phyloP scores from a whole-genome alignment of 768 basidiomycete genomes.

The Pleurotus djamor region DNA sequence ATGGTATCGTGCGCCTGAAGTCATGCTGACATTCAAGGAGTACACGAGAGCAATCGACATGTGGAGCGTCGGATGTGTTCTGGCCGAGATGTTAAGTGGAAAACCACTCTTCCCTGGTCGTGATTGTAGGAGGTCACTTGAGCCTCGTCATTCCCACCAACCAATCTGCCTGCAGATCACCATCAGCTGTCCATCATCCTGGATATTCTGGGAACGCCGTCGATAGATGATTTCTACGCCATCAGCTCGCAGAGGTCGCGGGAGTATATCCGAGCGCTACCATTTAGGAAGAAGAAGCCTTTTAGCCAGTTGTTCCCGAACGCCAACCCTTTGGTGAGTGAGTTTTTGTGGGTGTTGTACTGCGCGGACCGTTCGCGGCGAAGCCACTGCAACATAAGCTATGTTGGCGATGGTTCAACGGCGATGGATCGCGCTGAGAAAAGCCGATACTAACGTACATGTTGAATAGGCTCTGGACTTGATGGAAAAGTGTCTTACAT shows the following conservation, averaged over 20 bases:
- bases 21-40: slow-evolving; percentile 99
- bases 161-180: slow-evolving; percentile 52
- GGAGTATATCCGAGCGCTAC: slow-evolving; percentile 93
- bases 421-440: background rate
- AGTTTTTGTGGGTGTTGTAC: slow-evolving; percentile 37
- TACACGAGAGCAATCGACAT: slow-evolving; percentile 93
- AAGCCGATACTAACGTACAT: background rate
- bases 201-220: slow-evolving; percentile 95
- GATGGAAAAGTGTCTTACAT: slow-evolving; percentile 78
- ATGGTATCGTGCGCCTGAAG: slow-evolving; percentile 99
- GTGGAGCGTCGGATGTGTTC: slow-evolving; percentile 86
- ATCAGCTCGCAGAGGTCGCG: slow-evolving; percentile 91
- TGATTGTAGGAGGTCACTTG: slow-evolving; percentile 32
- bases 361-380: background rate
- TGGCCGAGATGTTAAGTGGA: slow-evolving; percentile 96
- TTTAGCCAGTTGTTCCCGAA: slow-evolving; percentile 89
- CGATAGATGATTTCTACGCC: slow-evolving; percentile 96
- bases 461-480: slow-evolving; percentile 65
- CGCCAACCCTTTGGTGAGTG: slow-evolving; percentile 68
- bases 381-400: background rate
- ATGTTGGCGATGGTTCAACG: background rate
- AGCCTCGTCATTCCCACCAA: background rate
- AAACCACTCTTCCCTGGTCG: slow-evolving; percentile 97
- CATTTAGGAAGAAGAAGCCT: slow-evolving; percentile 85
- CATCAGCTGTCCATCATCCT: slow-evolving; percentile 95